Evolutionary conservation across 1,139 yeast genomes (phyloP), one percentile per base, ranked within the genome.

Genomic region (Scheffersomyces titani): DNA sequence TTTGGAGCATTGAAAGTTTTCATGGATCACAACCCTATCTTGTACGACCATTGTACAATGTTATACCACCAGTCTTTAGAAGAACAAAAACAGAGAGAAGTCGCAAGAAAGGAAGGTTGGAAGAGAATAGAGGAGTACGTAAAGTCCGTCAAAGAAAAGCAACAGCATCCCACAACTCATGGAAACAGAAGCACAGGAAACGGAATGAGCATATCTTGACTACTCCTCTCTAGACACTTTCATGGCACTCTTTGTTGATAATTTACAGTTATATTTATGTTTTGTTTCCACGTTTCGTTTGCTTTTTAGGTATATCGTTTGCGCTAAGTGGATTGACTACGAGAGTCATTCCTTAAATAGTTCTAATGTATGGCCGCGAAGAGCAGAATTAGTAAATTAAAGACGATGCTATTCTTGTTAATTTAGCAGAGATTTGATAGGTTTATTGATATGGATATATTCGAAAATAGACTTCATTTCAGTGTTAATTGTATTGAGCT

Each of bases 1-100:
- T 92, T 86, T 74, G 91, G 91, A 56, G 97, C 98, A 0, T 81
- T 94, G 65, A 92, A 93, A 71, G 90, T 92, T 58, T 93, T 96
- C 67, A 87, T 93, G 90, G 98, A 94, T 68, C 90, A 96, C 57
- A 93, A 92, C 70, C 97, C 97, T 18, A 87, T 89, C 9, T 79
- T 94, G 50, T 96, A 92, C 72, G 98, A 93, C 70, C 96, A 92
- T 69, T 94, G 98, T 70, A 90, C 96, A 20, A 84, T 91, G 68
- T 77, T 92, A 63, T 93, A 93, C 72, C 89, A 92, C 66, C 92
- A 88, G 70, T 85, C 87, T 49, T 77, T 88, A 61, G 88, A 86
- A 63, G 90, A 88, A 61, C 89, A 85, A 65, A 81, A 81, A 61
- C 82, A 82, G 57, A 78, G 88, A 62, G 90, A 86, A 70, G 74